Percentiles rank a stretch among this genome's conserved stretches.
Evolutionary conservation across 73 alveolate genomes (phyloP).

Genomic region (Symbiodinium pilosum): DNA sequence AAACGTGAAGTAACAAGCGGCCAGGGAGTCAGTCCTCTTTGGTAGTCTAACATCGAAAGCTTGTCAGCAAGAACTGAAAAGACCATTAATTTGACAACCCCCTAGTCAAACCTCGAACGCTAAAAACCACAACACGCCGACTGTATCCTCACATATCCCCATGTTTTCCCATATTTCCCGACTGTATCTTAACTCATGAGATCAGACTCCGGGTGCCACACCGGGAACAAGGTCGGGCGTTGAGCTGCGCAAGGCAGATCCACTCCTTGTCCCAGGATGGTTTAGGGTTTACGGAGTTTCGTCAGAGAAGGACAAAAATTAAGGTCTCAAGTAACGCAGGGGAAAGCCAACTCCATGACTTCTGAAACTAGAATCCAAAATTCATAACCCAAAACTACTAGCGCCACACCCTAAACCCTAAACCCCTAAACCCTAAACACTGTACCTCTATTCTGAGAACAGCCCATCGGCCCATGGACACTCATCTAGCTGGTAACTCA

Average conservation of each 20-base stretch:
- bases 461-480: too few relatives aligned
- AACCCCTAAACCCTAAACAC: not conserved
- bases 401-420: not conserved
- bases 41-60: too few relatives aligned
- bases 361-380: too few relatives aligned
- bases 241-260: constrained; percentile 80
- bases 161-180: not conserved
- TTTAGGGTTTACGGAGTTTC: not conserved
- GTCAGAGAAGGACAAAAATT: too few relatives aligned
- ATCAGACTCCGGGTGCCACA: not conserved
- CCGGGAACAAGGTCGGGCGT: constrained; percentile 29
- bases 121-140: not conserved
- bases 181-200: not conserved
- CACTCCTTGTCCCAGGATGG: not conserved
- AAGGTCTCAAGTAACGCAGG: too few relatives aligned
- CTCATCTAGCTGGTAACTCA: too few relatives aligned
- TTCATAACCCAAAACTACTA: too few relatives aligned
- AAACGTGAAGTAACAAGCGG: too few relatives aligned
- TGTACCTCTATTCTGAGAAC: not conserved
- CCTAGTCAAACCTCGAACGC: not conserved
- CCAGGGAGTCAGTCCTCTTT: too few relatives aligned
- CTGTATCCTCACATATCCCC: not conserved
- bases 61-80: too few relatives aligned
- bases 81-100: too few relatives aligned
- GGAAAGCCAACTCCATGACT: too few relatives aligned